A percentile compares a stretch with the other conserved stretches of the same genome.
Conservation (phyloP, 352 stramenopile genomes). For the Phytophthora niederhauseri region DNA sequence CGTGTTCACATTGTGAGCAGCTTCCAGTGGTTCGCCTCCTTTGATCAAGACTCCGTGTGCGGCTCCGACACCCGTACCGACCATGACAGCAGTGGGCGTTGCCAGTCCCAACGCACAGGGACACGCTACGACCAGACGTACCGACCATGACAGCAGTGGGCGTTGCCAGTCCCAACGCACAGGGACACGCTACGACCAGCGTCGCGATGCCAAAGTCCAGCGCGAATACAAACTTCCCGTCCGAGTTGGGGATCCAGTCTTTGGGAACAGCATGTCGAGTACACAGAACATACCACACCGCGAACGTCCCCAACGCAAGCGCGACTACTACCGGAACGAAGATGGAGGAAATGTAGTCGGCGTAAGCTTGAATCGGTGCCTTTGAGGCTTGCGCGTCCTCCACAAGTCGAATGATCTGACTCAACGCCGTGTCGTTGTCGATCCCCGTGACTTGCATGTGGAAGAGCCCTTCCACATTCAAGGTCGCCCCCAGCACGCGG, state of each 20-base stretch:
- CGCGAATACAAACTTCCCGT: constrained; percentile 90
- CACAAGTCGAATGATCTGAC: constrained; percentile 98
- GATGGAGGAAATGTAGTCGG: constrained; percentile 94
- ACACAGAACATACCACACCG: constrained; percentile 92
- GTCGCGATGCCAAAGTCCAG: constrained; percentile 97
- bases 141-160: constrained; percentile 98
- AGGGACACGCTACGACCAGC: constrained; percentile 98
- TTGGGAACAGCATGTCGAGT: constrained; percentile 55
- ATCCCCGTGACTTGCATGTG: constrained; percentile 93
- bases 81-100: constrained; percentile 98
- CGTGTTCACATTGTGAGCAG: constrained; percentile 89
- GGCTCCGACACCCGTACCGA: constrained; percentile 97
- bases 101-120: constrained; percentile 98
- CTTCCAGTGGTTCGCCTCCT: constrained; percentile 92
- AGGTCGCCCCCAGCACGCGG: constrained; percentile 84
- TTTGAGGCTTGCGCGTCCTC: constrained; percentile 97
- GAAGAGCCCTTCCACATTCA: constrained; percentile 92
- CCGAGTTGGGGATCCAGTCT: constrained; percentile 62
- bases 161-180: constrained; percentile 97
- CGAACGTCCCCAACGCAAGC: constrained; percentile 93
- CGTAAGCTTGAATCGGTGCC: constrained; percentile 97
- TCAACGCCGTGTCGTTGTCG: constrained; percentile 91
- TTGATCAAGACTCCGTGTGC: constrained; percentile 98
- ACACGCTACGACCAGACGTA: constrained; percentile 96
- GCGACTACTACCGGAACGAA: constrained; percentile 96